Evolutionary conservation across 1,284 basidiomycete species (phyloP).

Genomic region (Malassezia obtusa): DNA sequence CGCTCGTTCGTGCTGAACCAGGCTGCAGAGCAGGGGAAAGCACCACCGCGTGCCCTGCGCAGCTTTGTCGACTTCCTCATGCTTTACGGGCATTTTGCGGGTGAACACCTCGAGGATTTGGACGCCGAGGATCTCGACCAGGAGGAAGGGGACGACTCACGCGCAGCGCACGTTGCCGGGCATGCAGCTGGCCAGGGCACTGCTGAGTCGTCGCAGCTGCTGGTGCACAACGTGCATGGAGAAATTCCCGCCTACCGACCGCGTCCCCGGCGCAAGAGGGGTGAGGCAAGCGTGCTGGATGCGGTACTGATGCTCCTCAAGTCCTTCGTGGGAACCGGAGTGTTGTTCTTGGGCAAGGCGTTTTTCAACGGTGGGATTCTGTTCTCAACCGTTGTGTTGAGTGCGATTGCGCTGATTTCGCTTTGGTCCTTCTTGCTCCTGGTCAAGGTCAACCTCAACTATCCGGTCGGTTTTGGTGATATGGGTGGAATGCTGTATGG

Average conservation of each 20-base stretch:
- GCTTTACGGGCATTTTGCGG: conserved; percentile 45
- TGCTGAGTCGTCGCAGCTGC: conserved; percentile 30
- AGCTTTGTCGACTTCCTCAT: conserved; percentile 46
- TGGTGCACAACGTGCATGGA: conserved; percentile 19
- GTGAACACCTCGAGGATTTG: conserved; percentile 38
- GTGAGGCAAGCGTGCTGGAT: conserved; percentile 40
- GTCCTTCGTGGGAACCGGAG: conserved; percentile 90
- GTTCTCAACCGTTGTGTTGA: conserved; percentile 72
- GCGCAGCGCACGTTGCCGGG: not conserved
- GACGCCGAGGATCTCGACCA: conserved; percentile 34
- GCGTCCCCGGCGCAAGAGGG: conserved; percentile 2
- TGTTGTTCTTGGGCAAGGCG: conserved; percentile 92
- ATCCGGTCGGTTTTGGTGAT: conserved; percentile 89
- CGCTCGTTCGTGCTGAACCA: conserved; percentile 37
- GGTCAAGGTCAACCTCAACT: conserved; percentile 75
- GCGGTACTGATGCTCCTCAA: conserved; percentile 54
- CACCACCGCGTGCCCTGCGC: conserved; percentile 37
- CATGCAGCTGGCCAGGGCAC: conserved; percentile 22
- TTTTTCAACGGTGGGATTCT: conserved; percentile 92
- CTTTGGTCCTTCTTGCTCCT: conserved; percentile 89
- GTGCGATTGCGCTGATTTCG: conserved; percentile 74
- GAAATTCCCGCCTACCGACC: conserved; percentile 4
- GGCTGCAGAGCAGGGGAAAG: conserved; percentile 36
- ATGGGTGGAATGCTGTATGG: conserved; percentile 90
- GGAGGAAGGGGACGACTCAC: conserved; percentile 17